phyloP scores from a whole-genome alignment of 2,329 filamentous ascomycete genomes.

The Colletotrichum chrysophilum region DNA sequence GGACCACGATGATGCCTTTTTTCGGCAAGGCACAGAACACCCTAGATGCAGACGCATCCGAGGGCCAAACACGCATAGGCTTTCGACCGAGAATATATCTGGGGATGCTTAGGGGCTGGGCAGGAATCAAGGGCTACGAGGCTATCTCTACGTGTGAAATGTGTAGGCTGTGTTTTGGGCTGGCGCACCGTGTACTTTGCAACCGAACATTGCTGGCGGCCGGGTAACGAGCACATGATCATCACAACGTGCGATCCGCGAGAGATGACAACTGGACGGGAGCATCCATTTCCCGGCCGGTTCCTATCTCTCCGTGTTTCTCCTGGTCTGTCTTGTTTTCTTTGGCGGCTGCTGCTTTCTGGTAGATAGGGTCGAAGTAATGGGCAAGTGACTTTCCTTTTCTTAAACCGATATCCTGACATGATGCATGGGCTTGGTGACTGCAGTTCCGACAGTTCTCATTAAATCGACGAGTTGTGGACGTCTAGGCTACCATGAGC shows the following conservation, averaged over 20 bases:
- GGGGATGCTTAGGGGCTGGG: background rate
- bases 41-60: background rate
- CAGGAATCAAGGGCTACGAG: background rate
- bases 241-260: background rate
- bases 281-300: background rate
- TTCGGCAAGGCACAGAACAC: background rate
- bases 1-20: slow-evolving; percentile 14
- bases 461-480: background rate
- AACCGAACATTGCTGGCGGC: background rate
- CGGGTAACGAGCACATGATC: background rate
- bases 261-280: background rate
- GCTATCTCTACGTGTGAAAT: background rate
- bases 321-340: background rate
- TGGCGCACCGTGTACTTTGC: slow-evolving; percentile 12
- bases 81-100: background rate
- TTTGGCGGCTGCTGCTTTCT: slow-evolving; percentile 9
- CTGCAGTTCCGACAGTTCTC: background rate
- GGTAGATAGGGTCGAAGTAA: slow-evolving; percentile 21
- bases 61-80: background rate
- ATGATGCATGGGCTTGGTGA: background rate
- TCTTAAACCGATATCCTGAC: background rate
- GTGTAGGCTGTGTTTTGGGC: slow-evolving; percentile 1
- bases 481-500: background rate
- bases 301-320: background rate
- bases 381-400: slow-evolving; percentile 15